These are phyloP conservation scores for Perilla frutescens DNA, from an alignment of 257 asterid genomes.

Conservation along the genomic window DNA sequence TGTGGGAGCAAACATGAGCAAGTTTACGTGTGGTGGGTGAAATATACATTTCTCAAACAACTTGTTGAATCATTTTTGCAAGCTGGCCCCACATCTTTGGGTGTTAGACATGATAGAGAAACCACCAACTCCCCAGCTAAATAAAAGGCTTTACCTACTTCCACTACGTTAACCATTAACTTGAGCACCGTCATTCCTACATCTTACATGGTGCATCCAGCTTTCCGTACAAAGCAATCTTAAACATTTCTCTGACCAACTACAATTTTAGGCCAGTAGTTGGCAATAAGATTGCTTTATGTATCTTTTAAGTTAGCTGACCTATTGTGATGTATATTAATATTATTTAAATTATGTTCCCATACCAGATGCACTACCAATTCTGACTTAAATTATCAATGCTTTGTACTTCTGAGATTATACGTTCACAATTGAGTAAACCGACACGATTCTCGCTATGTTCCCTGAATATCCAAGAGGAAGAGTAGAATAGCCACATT, in stretches of 20 bases:
- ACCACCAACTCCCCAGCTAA: slow-evolving; percentile 12
- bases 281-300: slow-evolving; percentile 9
- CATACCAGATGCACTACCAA: slow-evolving; percentile 9
- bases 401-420: slow-evolving; percentile 19
- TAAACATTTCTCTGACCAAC: neutral
- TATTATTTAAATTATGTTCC: neutral
- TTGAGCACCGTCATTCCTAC: slow-evolving; percentile 18
- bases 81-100: neutral
- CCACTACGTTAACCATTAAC: slow-evolving; percentile 11
- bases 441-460: neutral
- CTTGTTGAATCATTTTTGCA: slow-evolving; percentile 6
- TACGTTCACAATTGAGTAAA: slow-evolving; percentile 5
- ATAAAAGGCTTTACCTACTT: slow-evolving; percentile 18
- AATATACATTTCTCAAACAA: slow-evolving; percentile 18
- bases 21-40: neutral
- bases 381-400: slow-evolving; percentile 17
- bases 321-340: neutral
- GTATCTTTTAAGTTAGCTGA: slow-evolving; percentile 10
- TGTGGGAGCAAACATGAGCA: neutral
- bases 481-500: slow-evolving; percentile 22
- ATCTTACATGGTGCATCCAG: slow-evolving; percentile 1
- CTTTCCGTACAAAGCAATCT: neutral
- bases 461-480: slow-evolving; percentile 19
- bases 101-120: neutral
- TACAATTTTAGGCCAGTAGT: slow-evolving; percentile 10